Percentiles rank a stretch among this genome's conserved stretches.
phyloP scores from a whole-genome alignment of 805 yeast genomes.

The Candida glaebosa region DNA sequence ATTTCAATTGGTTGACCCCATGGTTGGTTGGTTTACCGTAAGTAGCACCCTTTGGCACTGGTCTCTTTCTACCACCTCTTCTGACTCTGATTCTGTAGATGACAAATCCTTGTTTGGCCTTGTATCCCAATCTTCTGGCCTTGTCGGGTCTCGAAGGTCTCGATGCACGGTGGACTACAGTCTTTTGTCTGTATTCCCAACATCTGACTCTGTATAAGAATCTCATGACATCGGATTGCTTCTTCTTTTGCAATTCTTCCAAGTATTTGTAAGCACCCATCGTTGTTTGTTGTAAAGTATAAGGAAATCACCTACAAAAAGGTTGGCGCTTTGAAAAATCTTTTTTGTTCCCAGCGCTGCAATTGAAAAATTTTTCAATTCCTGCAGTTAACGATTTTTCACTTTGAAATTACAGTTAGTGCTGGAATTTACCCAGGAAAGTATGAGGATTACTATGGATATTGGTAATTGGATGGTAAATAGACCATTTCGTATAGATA shows the following conservation, averaged over 20 bases:
- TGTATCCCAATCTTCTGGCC: slow-evolving; percentile 99
- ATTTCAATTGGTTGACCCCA: slow-evolving; percentile 98
- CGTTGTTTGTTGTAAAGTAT: no score
- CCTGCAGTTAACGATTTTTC: slow-evolving; percentile 3
- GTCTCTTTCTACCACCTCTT: slow-evolving; percentile 99
- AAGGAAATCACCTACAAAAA: no score
- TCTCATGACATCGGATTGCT: slow-evolving; percentile 99
- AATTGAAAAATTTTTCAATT: slow-evolving; percentile 2
- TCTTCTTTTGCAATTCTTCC: slow-evolving; percentile 99
- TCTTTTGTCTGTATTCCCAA: slow-evolving; percentile 99
- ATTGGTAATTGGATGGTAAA: no score
- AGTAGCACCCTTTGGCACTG: slow-evolving; percentile 99
- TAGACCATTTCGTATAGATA: no score
- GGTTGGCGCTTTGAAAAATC: no score
- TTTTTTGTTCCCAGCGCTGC: no score
- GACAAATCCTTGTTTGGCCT: slow-evolving; percentile 99
- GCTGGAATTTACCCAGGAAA: neutral
- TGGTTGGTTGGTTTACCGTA: slow-evolving; percentile 99
- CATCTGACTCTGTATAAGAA: slow-evolving; percentile 99
- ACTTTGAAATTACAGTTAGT: neutral
- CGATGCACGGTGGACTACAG: slow-evolving; percentile 97
- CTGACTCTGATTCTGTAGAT: slow-evolving; percentile 98
- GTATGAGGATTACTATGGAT: neutral
- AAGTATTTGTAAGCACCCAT: slow-evolving; percentile 99
- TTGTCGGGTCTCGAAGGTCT: slow-evolving; percentile 99